phyloP scores from a whole-genome alignment of 2,329 filamentous ascomycete genomes.

The Fusarium miscanthi region DNA sequence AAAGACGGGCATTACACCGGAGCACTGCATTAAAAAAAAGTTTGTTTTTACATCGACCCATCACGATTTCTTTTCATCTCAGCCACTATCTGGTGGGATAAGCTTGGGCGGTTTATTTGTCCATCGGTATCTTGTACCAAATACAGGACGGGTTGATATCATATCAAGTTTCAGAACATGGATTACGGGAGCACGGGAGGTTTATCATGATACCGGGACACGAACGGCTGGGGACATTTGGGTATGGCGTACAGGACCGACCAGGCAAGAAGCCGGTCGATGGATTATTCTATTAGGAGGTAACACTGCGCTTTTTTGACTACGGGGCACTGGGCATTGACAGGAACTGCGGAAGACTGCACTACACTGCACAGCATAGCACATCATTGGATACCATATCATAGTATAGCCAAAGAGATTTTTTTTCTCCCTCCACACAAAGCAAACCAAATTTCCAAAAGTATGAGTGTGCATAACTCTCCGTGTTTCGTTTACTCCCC shows the following conservation, averaged over 20 bases:
- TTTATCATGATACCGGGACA: constrained; percentile 49
- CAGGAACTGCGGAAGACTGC: constrained; percentile 47
- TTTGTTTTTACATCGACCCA: constrained; percentile 43
- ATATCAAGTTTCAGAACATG: constrained; percentile 51
- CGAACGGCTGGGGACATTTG: constrained; percentile 41
- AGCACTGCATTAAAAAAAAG: constrained; percentile 63
- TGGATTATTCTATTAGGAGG: constrained; percentile 38
- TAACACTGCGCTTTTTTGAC: constrained; percentile 41
- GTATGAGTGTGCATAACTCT: constrained; percentile 14
- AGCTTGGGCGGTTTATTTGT: constrained; percentile 41
- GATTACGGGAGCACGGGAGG: constrained; percentile 48
- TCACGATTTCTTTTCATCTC: constrained; percentile 37
- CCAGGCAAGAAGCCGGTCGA: constrained; percentile 43
- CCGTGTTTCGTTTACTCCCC: constrained; percentile 2
- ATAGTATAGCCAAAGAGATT: constrained; percentile 45
- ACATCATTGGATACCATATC: constrained; percentile 45
- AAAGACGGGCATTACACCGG: constrained; percentile 60
- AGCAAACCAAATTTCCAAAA: constrained; percentile 29
- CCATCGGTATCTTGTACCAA: constrained; percentile 48
- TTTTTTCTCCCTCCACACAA: constrained; percentile 40
- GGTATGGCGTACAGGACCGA: constrained; percentile 43
- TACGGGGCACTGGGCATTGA: constrained; percentile 35
- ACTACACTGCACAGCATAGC: constrained; percentile 44
- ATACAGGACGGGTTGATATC: constrained; percentile 47
- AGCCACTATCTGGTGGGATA: constrained; percentile 32